phyloP scores from a whole-genome alignment of 2,329 filamentous ascomycete species.

The Fonsecaea erecta region DNA sequence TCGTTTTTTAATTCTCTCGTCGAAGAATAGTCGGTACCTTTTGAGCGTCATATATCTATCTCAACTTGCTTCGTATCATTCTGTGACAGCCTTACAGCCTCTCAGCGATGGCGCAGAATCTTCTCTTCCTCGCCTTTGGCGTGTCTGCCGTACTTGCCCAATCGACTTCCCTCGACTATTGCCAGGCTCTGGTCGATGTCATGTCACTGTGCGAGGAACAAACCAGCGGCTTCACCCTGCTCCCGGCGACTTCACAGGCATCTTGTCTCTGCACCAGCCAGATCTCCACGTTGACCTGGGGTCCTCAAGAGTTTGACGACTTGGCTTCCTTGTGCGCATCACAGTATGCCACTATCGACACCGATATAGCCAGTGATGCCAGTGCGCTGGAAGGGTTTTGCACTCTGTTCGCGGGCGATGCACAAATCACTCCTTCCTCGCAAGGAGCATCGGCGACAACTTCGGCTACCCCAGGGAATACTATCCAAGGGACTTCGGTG shows the following conservation, averaged over 20 bases:
- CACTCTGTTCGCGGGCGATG: not conserved
- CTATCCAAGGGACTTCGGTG: not conserved
- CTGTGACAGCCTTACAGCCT: not conserved
- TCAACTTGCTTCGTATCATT: not conserved
- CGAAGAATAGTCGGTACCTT: not conserved
- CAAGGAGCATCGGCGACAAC: not conserved
- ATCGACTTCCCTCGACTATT: constrained; percentile 10
- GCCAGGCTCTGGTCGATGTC: constrained; percentile 16
- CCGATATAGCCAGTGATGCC: constrained; percentile 11
- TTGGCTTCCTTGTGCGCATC: constrained; percentile 5
- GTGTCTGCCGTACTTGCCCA: not conserved
- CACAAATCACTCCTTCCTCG: not conserved
- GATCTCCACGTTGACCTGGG: constrained; percentile 14
- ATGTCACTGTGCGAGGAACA: constrained; percentile 16
- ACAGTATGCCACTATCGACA: constrained; percentile 17
- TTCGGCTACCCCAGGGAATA: not conserved
- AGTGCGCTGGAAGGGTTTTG: constrained; percentile 12
- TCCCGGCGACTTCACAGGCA: constrained; percentile 12
- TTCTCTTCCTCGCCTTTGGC: not conserved
- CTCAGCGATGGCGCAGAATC: not conserved
- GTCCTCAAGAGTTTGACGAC: constrained; percentile 7
- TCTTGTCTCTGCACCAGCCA: constrained; percentile 6
- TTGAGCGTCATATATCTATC: not conserved
- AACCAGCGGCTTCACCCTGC: constrained; percentile 7
- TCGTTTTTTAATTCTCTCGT: not conserved